Percentiles rank a stretch among this genome's conserved stretches.
Evolutionary conservation across 2,329 filamentous ascomycete species (phyloP).

Genomic region (Aspergillus pseudotamarii): DNA sequence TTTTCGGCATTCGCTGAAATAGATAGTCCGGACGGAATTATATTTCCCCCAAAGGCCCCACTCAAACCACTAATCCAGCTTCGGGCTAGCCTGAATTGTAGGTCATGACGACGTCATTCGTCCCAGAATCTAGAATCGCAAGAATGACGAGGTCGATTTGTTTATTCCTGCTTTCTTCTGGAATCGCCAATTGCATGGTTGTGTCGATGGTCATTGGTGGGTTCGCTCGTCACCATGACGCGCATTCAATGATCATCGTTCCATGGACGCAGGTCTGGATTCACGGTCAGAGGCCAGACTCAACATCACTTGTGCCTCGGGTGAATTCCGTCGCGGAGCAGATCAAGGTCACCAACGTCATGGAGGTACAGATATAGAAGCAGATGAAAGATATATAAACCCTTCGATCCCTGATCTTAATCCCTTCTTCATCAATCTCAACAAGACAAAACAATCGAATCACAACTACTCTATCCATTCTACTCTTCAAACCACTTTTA

Average conservation of each 20-base stretch:
- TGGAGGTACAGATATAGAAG: conserved; percentile 2
- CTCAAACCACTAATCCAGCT: not conserved
- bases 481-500: not conserved
- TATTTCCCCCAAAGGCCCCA: not conserved
- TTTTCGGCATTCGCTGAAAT: not conserved
- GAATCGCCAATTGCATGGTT: not conserved
- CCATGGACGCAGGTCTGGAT: conserved; percentile 1
- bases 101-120: conserved; percentile 19
- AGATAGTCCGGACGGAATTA: conserved; percentile 13
- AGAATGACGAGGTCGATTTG: not conserved
- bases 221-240: conserved; percentile 13
- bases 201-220: not conserved
- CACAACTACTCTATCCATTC: not conserved
- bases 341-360: conserved; percentile 22
- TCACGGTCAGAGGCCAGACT: not conserved
- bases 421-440: conserved; percentile 10
- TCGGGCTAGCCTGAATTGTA: not conserved
- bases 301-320: not conserved
- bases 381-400: conserved; percentile 26
- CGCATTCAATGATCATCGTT: not conserved
- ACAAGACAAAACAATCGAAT: conserved; percentile 5
- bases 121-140: not conserved
- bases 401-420: not conserved
- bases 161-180: not conserved
- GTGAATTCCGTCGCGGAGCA: conserved; percentile 1